Conservation (phyloP, 352 stramenopile genomes). For the Discostella stelligera region DNA sequence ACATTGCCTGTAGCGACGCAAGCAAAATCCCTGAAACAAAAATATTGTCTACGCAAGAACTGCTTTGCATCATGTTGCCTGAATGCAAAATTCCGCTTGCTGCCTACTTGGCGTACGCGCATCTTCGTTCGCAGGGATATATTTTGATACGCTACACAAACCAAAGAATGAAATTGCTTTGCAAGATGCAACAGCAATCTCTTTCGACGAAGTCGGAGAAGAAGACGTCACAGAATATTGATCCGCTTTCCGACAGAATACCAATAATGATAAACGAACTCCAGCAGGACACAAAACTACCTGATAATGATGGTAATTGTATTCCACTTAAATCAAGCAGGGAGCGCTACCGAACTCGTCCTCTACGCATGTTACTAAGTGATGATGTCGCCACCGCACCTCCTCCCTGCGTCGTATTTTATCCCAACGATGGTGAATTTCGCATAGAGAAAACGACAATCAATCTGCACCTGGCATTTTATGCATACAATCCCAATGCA, state of each 20-base stretch:
- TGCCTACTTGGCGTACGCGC: constrained; percentile 69
- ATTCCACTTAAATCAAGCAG: constrained; percentile 2
- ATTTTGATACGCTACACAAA: constrained; percentile 63
- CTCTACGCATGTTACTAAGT: constrained; percentile 13
- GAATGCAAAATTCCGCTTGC: constrained; percentile 53
- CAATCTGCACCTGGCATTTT: constrained; percentile 43
- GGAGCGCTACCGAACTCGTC: constrained; percentile 6
- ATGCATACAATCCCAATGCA: constrained; percentile 74
- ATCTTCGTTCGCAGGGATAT: constrained; percentile 75
- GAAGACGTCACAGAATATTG: neutral
- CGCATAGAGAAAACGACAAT: constrained; percentile 9
- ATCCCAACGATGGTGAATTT: neutral
- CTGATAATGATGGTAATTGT: neutral
- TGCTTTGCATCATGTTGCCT: constrained; percentile 57
- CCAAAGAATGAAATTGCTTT: constrained; percentile 53
- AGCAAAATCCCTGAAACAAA: neutral
- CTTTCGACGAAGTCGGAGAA: constrained; percentile 1
- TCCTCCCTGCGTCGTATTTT: constrained; percentile 19
- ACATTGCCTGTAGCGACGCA: constrained; percentile 2
- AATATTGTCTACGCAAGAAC: constrained; percentile 41
- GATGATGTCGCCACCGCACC: constrained; percentile 24
- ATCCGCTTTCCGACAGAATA: neutral
- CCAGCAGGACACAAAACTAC: neutral
- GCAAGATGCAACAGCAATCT: constrained; percentile 10
- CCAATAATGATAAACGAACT: neutral